A percentile compares a stretch with the other conserved stretches of the same genome.
Evolutionary conservation across 2,329 filamentous ascomycete species (phyloP).

Genomic region (Exophiala dermatitidis): DNA sequence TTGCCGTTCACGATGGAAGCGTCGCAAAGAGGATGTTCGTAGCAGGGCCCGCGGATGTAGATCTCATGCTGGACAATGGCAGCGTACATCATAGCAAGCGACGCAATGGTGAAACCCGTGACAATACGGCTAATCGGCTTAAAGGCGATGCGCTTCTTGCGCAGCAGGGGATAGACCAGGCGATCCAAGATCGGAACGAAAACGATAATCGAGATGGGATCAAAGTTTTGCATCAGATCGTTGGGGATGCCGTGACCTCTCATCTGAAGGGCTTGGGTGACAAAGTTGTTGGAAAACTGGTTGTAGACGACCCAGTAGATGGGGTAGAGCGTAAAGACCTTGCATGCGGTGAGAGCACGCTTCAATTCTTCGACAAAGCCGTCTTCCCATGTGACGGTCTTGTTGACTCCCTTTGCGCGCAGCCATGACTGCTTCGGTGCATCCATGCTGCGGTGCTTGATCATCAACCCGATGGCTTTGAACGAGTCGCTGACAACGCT

Average conservation of each 20-base stretch:
- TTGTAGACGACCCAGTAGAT: slow-evolving; percentile 52
- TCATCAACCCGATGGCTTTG: slow-evolving; percentile 56
- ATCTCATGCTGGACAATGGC: slow-evolving; percentile 45
- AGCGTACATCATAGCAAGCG: slow-evolving; percentile 44
- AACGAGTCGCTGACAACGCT: slow-evolving; percentile 58
- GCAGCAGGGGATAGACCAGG: slow-evolving; percentile 46
- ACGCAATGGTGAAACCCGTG: slow-evolving; percentile 44
- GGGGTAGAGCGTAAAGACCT: slow-evolving; percentile 58
- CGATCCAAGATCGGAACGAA: slow-evolving; percentile 50
- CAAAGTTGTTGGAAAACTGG: slow-evolving; percentile 50
- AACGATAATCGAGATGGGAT: slow-evolving; percentile 48
- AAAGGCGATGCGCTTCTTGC: slow-evolving; percentile 43
- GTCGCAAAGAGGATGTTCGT: slow-evolving; percentile 46
- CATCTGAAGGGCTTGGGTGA: slow-evolving; percentile 46
- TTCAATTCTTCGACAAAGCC: slow-evolving; percentile 73
- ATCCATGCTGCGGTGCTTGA: slow-evolving; percentile 50
- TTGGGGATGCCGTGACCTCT: slow-evolving; percentile 47
- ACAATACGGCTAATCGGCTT: slow-evolving; percentile 50
- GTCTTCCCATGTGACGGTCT: slow-evolving; percentile 75
- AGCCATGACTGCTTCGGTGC: slow-evolving; percentile 59
- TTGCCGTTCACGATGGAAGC: slow-evolving; percentile 58
- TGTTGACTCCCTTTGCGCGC: slow-evolving; percentile 57
- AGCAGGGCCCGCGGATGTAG: slow-evolving; percentile 58
- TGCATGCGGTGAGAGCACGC: slow-evolving; percentile 62
- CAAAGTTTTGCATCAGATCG: slow-evolving; percentile 50